A percentile compares a stretch with the other conserved stretches of the same genome.
Evolutionary conservation across 1,139 yeast species (phyloP).

Genomic region (Yamadazyma mexicana): DNA sequence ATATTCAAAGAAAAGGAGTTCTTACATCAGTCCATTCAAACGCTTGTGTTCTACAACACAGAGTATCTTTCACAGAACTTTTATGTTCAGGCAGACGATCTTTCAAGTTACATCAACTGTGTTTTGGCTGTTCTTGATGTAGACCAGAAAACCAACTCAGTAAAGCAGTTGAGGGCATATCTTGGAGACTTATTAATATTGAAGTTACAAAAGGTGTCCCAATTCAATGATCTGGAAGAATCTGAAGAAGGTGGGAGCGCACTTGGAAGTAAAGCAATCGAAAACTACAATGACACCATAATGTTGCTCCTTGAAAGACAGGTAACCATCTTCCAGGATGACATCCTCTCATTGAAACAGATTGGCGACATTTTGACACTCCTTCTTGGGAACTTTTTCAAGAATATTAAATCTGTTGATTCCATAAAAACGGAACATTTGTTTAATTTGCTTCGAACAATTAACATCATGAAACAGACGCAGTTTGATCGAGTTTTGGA

Average conservation of each 20-base stretch:
- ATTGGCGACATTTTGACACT: slow-evolving; percentile 32
- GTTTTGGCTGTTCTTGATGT: slow-evolving; percentile 35
- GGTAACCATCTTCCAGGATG: slow-evolving; percentile 35
- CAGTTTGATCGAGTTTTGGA: slow-evolving; percentile 21
- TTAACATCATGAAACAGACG: slow-evolving; percentile 32
- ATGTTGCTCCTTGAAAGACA: slow-evolving; percentile 47
- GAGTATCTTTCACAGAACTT: slow-evolving; percentile 28
- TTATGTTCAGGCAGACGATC: slow-evolving; percentile 23
- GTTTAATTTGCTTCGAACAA: slow-evolving; percentile 39
- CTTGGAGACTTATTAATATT: slow-evolving; percentile 32
- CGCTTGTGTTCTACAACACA: slow-evolving; percentile 23
- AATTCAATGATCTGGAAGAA: background rate
- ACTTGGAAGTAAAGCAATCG: background rate
- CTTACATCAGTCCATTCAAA: slow-evolving; percentile 25
- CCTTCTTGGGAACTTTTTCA: slow-evolving; percentile 31
- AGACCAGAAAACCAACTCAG: slow-evolving; percentile 14
- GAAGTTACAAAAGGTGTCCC: slow-evolving; percentile 24
- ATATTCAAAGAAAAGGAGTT: slow-evolving; percentile 37
- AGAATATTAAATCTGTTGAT: slow-evolving; percentile 18
- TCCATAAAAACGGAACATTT: slow-evolving; percentile 24
- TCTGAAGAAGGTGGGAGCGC: background rate
- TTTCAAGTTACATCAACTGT: slow-evolving; percentile 30
- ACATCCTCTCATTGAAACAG: slow-evolving; percentile 29
- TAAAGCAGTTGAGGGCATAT: slow-evolving; percentile 21
- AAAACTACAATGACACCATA: slow-evolving; percentile 22